Evolutionary conservation across 768 basidiomycete genomes (phyloP), one percentile per base, ranked within the genome.

Genomic region (Tricholoma hemisulphureum): DNA sequence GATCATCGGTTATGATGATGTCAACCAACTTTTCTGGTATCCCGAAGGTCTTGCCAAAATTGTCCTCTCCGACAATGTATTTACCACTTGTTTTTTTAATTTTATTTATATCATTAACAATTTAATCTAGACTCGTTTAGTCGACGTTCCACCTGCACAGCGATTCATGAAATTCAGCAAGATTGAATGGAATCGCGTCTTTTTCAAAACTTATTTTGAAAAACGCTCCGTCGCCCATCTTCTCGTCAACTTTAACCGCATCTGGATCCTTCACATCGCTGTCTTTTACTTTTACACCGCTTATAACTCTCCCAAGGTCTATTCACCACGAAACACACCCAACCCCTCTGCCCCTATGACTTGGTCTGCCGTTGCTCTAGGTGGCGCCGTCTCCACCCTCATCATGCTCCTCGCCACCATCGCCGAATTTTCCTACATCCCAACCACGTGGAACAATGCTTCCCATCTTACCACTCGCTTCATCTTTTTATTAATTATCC

Each of bases 1-100:
- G 64, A 92, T 98, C 70, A 95, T 98, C 64, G 97, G 97, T n/a
- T 99, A 99, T 70, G 97, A 99, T 71, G 97, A 99, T 71, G 93
- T 99, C 76, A 99, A 99, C 71, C 97, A 99, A 68, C 78, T 98
- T 21, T 99, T 99, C 76, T 99, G 97, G 97, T 99, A 98, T 71
- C 97, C 97, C 2, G 97, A 99, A 71, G 97, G 97, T 51, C 82
- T 99, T 53, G 90, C 93, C 1, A 89, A 92, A 64, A 98, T 99
- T 63, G 86, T 94, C 13, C 81, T 98, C 28, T 80, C 78, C 32
- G 94, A 98, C 71, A 91, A 90, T 67, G 93, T 95, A 64, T 56
- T 74, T 16, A 63, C 26, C 41, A 23, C 18, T 28, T 11, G 10
- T 61, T 52, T 13, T 55, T 8, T 35, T 61, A 53, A 58, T 53